Evolutionary conservation across 2,329 filamentous ascomycete genomes (phyloP).

Genomic region (Beauveria sp.): DNA sequence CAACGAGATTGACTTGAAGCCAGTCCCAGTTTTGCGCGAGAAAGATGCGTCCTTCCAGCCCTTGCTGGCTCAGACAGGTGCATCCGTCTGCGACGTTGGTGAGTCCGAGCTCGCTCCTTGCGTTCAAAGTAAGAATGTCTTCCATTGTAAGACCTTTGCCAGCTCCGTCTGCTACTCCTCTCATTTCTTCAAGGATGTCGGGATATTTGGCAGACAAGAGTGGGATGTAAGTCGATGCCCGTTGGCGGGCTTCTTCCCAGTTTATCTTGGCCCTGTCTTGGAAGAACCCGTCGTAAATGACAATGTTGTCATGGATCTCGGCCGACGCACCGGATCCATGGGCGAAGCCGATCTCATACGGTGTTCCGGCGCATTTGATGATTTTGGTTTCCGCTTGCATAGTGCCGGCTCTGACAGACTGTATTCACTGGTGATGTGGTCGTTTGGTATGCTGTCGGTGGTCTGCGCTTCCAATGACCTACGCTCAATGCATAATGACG

Average conservation of each 20-base stretch:
- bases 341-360: not conserved
- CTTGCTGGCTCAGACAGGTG: not conserved
- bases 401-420: not conserved
- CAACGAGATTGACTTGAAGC: not conserved
- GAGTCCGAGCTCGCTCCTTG: slow-evolving; percentile 1
- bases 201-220: not conserved
- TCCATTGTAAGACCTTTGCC: not conserved
- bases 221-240: not conserved
- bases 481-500: not conserved
- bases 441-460: not conserved
- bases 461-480: not conserved
- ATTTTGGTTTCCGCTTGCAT: not conserved
- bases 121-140: not conserved
- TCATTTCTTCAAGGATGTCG: not conserved
- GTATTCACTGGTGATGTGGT: too few relatives aligned
- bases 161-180: not conserved
- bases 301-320: not conserved
- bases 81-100: slow-evolving; percentile 4
- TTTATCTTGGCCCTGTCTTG: not conserved
- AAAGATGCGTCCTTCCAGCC: not conserved
- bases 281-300: not conserved
- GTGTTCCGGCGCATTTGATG: not conserved
- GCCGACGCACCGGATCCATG: not conserved
- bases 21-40: slow-evolving; percentile 8
- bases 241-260: not conserved